Conservation (phyloP, 2,329 filamentous ascomycete species). For the Grosmannia serpens region DNA sequence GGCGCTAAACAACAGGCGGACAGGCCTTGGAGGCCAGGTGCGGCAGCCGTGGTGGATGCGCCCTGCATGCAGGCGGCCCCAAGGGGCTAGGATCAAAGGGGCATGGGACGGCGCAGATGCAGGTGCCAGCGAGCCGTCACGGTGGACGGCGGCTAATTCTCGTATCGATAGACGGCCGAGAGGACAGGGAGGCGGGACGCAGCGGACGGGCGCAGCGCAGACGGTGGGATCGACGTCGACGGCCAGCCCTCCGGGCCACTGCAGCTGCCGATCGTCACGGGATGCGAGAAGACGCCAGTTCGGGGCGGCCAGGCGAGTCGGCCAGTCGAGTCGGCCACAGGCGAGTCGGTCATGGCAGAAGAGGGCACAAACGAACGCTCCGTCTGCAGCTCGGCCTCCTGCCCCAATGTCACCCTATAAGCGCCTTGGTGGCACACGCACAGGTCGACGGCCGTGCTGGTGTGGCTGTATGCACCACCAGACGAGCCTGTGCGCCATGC, state of each 20-base stretch:
- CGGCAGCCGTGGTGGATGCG: not conserved
- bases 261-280: not conserved
- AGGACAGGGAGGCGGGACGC: too few relatives aligned
- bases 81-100: not conserved
- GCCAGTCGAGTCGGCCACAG: too few relatives aligned
- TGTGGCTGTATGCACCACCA: too few relatives aligned
- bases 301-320: too few relatives aligned
- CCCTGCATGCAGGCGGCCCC: not conserved
- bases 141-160: not conserved
- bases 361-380: too few relatives aligned
- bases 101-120: not conserved
- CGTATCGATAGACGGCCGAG: not conserved
- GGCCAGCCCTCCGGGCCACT: not conserved
- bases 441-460: not conserved
- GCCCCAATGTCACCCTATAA: not conserved
- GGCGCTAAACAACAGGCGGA: not conserved
- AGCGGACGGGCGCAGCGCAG: not conserved
- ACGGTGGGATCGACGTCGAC: not conserved
- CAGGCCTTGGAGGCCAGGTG: not conserved
- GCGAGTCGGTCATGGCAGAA: too few relatives aligned
- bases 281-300: not conserved
- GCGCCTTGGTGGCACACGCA: not conserved
- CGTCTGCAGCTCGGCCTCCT: not conserved
- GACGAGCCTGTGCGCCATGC: too few relatives aligned
- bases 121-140: not conserved